phyloP scores from a whole-genome alignment of 768 basidiomycete genomes.

The Symmetrospora coprosmae region DNA sequence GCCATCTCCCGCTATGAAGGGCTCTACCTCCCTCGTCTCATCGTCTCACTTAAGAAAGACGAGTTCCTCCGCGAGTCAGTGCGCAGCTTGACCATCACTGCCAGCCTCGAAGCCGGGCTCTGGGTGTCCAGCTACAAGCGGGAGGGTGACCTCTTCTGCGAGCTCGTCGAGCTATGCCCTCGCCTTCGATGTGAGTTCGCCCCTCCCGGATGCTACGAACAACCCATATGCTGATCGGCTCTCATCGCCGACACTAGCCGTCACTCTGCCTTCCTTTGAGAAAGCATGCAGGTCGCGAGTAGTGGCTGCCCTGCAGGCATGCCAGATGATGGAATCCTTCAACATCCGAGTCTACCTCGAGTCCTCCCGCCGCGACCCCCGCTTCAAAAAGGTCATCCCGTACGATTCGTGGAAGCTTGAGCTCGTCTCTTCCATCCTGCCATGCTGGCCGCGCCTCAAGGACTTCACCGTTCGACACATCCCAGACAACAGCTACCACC shows the following conservation, averaged over 20 bases:
- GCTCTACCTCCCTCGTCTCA: slow-evolving; percentile 15
- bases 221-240: background rate
- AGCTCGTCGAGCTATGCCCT: slow-evolving; percentile 21
- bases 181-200: background rate
- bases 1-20: slow-evolving; percentile 16
- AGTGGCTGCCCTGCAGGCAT: background rate
- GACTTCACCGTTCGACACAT: slow-evolving; percentile 17
- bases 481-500: slow-evolving; percentile 19
- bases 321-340: slow-evolving; percentile 9
- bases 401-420: slow-evolving; percentile 20
- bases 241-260: background rate
- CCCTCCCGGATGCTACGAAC: background rate
- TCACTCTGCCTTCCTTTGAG: slow-evolving; percentile 21
- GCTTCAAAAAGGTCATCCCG: slow-evolving; percentile 13
- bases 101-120: background rate
- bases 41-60: background rate
- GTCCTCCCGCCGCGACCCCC: background rate
- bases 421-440: background rate
- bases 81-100: background rate
- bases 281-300: background rate
- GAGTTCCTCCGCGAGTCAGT: background rate
- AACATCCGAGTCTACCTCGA: slow-evolving; percentile 24
- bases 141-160: slow-evolving; percentile 18
- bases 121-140: background rate
- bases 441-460: slow-evolving; percentile 6